A percentile compares a stretch with the other conserved stretches of the same genome.
Evolutionary conservation across 306 rosid genomes (phyloP).

Genomic region (Crataegus laevigata): DNA sequence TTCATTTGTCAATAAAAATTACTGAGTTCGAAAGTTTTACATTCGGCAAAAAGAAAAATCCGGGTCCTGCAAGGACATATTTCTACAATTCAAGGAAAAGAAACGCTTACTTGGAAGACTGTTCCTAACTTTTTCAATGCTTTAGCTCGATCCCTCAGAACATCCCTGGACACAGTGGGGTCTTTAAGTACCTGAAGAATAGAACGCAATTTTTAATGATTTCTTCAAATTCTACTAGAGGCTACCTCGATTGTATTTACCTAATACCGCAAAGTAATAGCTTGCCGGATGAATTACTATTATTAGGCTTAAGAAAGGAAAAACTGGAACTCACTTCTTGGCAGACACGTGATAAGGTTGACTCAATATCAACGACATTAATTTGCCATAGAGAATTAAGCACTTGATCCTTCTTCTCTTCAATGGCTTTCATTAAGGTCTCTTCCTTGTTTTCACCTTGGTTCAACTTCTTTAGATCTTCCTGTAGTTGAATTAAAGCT

Average conservation of each 20-base stretch:
- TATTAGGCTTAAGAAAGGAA: slow-evolving; percentile 17
- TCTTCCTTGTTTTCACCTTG: slow-evolving; percentile 69
- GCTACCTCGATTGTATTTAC: neutral
- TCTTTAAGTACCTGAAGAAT: slow-evolving; percentile 66
- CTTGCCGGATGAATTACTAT: neutral
- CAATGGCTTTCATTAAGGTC: slow-evolving; percentile 51
- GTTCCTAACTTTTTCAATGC: slow-evolving; percentile 75
- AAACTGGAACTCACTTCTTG: slow-evolving; percentile 57
- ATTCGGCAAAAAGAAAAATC: neutral
- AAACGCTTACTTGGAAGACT: slow-evolving; percentile 69
- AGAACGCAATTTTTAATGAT: neutral
- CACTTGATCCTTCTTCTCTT: slow-evolving; percentile 77
- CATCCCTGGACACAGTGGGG: slow-evolving; percentile 62
- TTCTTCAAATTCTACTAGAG: neutral
- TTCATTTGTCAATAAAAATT: neutral
- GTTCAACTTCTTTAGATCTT: slow-evolving; percentile 65
- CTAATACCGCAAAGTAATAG: neutral
- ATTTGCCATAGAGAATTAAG: slow-evolving; percentile 85
- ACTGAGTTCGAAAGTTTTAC: neutral
- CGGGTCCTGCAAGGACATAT: neutral
- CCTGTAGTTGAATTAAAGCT: slow-evolving; percentile 83
- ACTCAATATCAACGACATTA: slow-evolving; percentile 90
- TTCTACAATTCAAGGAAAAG: neutral
- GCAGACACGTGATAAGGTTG: slow-evolving; percentile 82
- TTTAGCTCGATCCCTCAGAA: slow-evolving; percentile 52